Percentiles rank a stretch among this genome's conserved stretches.
Conservation (phyloP, 441 rosid genomes). For the Pelargonium citronellum region DNA sequence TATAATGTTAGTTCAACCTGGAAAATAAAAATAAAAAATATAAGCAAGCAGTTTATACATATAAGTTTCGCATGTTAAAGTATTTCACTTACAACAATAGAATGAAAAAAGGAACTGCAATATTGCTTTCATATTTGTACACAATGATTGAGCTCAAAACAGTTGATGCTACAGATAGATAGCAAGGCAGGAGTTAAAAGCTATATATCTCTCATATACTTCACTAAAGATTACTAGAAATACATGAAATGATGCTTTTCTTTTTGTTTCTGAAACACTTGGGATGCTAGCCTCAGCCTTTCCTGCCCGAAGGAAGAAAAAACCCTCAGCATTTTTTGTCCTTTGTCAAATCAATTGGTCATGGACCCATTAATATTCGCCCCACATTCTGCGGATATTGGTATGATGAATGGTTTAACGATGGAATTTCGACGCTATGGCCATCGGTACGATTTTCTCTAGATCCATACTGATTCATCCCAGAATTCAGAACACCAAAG, state of each 20-base stretch:
- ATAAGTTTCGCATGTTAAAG: too few relatives aligned
- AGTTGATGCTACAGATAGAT: slow-evolving; percentile 18
- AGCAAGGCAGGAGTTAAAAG: slow-evolving; percentile 7
- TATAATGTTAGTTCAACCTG: too few relatives aligned
- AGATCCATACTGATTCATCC: slow-evolving; percentile 44
- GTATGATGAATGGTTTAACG: slow-evolving; percentile 49
- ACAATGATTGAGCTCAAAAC: slow-evolving; percentile 19
- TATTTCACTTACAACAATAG: too few relatives aligned
- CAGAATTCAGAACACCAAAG: slow-evolving; percentile 46
- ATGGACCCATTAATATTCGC: slow-evolving; percentile 73
- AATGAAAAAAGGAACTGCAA: not conserved
- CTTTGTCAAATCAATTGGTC: slow-evolving; percentile 19
- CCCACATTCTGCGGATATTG: slow-evolving; percentile 62
- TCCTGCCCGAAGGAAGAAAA: slow-evolving; percentile 19
- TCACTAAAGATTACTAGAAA: not conserved
- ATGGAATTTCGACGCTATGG: slow-evolving; percentile 38
- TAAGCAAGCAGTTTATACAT: too few relatives aligned
- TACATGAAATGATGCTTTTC: slow-evolving; percentile 21
- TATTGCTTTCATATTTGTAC: slow-evolving; percentile 35
- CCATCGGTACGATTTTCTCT: slow-evolving; percentile 45
- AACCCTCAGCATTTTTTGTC: slow-evolving; percentile 21
- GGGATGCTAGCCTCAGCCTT: slow-evolving; percentile 23
- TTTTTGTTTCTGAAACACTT: not conserved
- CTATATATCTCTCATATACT: not conserved
- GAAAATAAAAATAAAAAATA: too few relatives aligned